Percentiles rank a stretch among this genome's conserved stretches.
Conservation (phyloP, 176 grass and related monocot genomes). For the Avena sativa region DNA sequence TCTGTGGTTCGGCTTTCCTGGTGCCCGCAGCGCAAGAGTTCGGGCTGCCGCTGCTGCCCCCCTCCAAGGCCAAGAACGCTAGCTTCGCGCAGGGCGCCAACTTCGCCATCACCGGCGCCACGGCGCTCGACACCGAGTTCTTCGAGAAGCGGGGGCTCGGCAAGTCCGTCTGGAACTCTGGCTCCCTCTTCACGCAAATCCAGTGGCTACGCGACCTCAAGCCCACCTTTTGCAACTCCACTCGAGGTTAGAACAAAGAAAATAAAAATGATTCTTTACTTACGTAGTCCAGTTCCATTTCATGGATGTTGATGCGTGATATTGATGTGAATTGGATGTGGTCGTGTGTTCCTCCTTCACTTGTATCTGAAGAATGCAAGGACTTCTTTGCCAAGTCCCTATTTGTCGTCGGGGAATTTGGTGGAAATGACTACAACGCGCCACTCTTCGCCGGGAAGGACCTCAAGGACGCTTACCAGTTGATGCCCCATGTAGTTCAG, state of each 20-base stretch:
- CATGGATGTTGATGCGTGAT: constrained; percentile 15
- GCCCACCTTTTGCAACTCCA: constrained; percentile 62
- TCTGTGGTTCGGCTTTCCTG: not conserved
- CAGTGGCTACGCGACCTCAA: constrained; percentile 87
- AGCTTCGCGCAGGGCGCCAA: constrained; percentile 76
- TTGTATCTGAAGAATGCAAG: constrained; percentile 61
- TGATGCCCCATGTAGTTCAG: constrained; percentile 71
- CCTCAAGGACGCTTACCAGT: constrained; percentile 65
- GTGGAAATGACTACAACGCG: constrained; percentile 83
- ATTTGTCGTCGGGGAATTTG: constrained; percentile 81
- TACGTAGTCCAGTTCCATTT: not conserved
- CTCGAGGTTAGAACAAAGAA: constrained; percentile 50
- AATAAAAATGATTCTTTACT: not conserved
- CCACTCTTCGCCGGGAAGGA: constrained; percentile 71
- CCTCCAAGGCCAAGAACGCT: constrained; percentile 73
- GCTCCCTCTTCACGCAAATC: constrained; percentile 79
- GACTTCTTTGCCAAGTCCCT: constrained; percentile 64
- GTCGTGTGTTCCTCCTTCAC: not conserved
- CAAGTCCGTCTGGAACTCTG: constrained; percentile 71
- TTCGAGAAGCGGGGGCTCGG: constrained; percentile 70
- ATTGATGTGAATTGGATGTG: not conserved
- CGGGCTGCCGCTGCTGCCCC: constrained; percentile 71
- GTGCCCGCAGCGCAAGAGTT: constrained; percentile 62
- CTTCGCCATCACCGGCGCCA: constrained; percentile 88
- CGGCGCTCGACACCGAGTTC: constrained; percentile 74